Evolutionary conservation across 352 stramenopile species (phyloP).

Genomic region (Phytopythium mirpurense): DNA sequence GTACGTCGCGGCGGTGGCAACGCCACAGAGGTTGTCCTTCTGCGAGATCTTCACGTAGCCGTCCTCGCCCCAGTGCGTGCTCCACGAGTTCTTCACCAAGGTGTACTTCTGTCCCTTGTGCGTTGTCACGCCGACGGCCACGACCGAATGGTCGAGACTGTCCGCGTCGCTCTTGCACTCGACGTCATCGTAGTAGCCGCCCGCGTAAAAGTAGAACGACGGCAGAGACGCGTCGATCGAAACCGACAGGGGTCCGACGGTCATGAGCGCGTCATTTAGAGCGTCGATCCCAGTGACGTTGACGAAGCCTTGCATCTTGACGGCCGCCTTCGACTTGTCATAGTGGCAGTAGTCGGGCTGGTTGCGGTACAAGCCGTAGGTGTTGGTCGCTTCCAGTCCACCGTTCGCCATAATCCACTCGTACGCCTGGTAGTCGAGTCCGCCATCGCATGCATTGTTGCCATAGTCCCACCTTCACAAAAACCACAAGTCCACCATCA

Average conservation of each 20-base stretch:
- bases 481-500: too few species aligned
- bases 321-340: constrained; percentile 64
- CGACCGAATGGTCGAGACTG: constrained; percentile 90
- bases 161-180: constrained; percentile 90
- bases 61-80: constrained; percentile 90
- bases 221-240: constrained; percentile 82
- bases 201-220: constrained; percentile 89
- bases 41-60: constrained; percentile 91
- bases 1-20: constrained; percentile 88
- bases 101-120: constrained; percentile 91
- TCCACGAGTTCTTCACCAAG: constrained; percentile 95
- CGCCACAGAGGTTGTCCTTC: constrained; percentile 94
- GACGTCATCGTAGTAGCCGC: constrained; percentile 82
- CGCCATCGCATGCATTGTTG: constrained; percentile 88
- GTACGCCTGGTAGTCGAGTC: constrained; percentile 89
- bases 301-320: constrained; percentile 68
- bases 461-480: constrained; percentile 78
- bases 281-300: constrained; percentile 72
- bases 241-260: constrained; percentile 82
- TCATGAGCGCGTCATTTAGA: constrained; percentile 79
- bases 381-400: constrained; percentile 69
- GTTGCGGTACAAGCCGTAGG: constrained; percentile 87
- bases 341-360: constrained; percentile 88
- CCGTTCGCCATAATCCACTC: constrained; percentile 83
- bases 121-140: constrained; percentile 88